phyloP scores from a whole-genome alignment of 1,284 basidiomycete genomes.

The Cutaneotrichosporon sp. region DNA sequence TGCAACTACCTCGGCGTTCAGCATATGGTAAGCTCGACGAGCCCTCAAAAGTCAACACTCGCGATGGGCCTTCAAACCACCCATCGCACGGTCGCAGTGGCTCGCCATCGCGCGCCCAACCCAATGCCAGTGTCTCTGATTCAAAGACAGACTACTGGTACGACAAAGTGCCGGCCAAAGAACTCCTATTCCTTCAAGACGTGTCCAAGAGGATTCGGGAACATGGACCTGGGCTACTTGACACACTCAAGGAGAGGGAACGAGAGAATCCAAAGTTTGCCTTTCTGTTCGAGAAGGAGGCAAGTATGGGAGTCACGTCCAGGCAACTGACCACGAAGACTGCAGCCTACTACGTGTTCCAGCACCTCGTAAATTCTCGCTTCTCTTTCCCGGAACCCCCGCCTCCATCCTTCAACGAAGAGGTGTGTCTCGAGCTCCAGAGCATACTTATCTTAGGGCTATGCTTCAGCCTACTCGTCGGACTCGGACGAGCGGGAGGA shows the following conservation, averaged over 20 bases:
- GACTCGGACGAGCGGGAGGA: slow-evolving; percentile 95
- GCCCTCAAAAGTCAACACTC: background rate
- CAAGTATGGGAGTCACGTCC: slow-evolving; percentile 50
- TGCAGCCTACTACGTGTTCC: slow-evolving; percentile 67
- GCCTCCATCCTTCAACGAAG: slow-evolving; percentile 75
- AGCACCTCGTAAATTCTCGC: slow-evolving; percentile 66
- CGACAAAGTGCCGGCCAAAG: slow-evolving; percentile 64
- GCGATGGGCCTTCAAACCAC: slow-evolving; percentile 17
- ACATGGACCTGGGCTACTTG: slow-evolving; percentile 75
- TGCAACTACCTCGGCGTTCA: slow-evolving; percentile 74
- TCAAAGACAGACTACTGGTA: slow-evolving; percentile 31
- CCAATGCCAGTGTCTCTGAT: background rate
- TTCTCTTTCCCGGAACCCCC: slow-evolving; percentile 58
- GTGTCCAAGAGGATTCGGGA: slow-evolving; percentile 80
- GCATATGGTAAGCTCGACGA: slow-evolving; percentile 64
- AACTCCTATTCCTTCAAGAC: slow-evolving; percentile 76
- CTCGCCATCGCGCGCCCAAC: background rate
- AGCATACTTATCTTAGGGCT: slow-evolving; percentile 61
- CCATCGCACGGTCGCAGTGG: slow-evolving; percentile 8
- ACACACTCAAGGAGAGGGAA: slow-evolving; percentile 71
- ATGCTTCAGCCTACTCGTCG: slow-evolving; percentile 87
- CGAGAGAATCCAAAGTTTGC: slow-evolving; percentile 74
- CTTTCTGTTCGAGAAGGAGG: slow-evolving; percentile 70
- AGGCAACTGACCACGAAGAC: background rate
- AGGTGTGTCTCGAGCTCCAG: slow-evolving; percentile 57